Conservation (phyloP, 164 flowering plant species). For the Brasenia schreberi region DNA sequence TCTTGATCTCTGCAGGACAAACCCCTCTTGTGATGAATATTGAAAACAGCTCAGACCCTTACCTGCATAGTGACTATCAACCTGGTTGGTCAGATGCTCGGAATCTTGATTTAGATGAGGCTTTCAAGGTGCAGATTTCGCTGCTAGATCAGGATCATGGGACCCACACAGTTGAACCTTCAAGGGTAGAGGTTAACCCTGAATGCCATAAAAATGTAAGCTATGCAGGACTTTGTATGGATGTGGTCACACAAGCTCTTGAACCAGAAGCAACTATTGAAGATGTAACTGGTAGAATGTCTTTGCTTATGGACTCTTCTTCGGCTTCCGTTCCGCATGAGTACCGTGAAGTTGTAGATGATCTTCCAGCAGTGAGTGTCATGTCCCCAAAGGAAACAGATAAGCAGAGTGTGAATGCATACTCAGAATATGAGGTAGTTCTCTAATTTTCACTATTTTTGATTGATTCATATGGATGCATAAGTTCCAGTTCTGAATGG, state of each 20-base stretch:
- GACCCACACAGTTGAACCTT: constrained; percentile 5
- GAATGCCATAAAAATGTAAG: constrained; percentile 3
- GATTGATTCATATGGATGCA: background rate
- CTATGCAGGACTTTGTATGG: constrained; percentile 12
- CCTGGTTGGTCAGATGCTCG: constrained; percentile 10
- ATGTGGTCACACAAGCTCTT: constrained; percentile 5
- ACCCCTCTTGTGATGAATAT: constrained; percentile 1
- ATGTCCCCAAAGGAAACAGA: constrained; percentile 21
- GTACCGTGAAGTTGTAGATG: constrained; percentile 14
- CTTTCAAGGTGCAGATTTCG: constrained; percentile 14
- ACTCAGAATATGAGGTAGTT: constrained; percentile 34
- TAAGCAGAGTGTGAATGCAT: constrained; percentile 14
- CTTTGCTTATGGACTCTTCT: constrained; percentile 13
- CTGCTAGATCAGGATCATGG: constrained; percentile 15
- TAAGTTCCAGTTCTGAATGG: background rate
- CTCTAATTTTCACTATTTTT: background rate
- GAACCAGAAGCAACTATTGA: constrained; percentile 30
- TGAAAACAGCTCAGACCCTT: constrained; percentile 1
- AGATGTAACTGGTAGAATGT: constrained; percentile 34
- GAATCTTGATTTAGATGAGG: constrained; percentile 12
- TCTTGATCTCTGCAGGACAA: constrained; percentile 11
- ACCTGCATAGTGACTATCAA: background rate
- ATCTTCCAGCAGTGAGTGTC: constrained; percentile 6
- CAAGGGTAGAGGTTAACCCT: constrained; percentile 4
- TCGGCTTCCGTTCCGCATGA: constrained; percentile 20